phyloP scores from a whole-genome alignment of 2,329 filamentous ascomycete species.

The Penicillium sp. region DNA sequence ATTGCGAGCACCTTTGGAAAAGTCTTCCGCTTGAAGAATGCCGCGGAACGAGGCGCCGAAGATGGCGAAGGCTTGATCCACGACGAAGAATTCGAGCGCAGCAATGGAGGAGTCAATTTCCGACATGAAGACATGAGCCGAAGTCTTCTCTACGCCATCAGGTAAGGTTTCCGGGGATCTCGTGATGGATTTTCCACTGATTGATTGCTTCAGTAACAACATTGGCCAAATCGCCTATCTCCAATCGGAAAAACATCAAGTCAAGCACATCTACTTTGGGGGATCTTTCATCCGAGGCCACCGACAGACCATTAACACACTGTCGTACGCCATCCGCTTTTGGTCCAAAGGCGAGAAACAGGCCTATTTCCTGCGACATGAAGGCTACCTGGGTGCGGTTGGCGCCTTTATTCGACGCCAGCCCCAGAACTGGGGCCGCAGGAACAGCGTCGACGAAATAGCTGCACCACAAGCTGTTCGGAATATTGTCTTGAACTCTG shows the following conservation, averaged over 20 bases:
- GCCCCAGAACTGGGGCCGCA: slow-evolving; percentile 82
- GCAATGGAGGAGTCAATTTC: slow-evolving; percentile 50
- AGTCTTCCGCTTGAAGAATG: slow-evolving; percentile 85
- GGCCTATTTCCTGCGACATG: slow-evolving; percentile 91
- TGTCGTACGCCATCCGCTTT: slow-evolving; percentile 95
- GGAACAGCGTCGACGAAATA: slow-evolving; percentile 64
- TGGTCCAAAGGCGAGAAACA: slow-evolving; percentile 93
- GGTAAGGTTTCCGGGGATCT: slow-evolving; percentile 31
- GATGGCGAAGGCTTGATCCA: slow-evolving; percentile 58
- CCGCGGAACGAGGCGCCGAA: slow-evolving; percentile 72
- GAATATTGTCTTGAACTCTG: slow-evolving; percentile 14
- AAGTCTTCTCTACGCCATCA: slow-evolving; percentile 86
- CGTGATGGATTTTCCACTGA: slow-evolving; percentile 20
- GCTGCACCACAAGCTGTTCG: slow-evolving; percentile 23
- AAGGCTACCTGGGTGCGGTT: slow-evolving; percentile 90
- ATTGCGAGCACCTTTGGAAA: slow-evolving; percentile 97
- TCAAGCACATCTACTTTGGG: slow-evolving; percentile 94
- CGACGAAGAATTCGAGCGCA: slow-evolving; percentile 35
- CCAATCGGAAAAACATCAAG: slow-evolving; percentile 89
- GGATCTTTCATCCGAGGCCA: slow-evolving; percentile 96
- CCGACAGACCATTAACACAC: slow-evolving; percentile 93
- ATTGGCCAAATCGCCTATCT: slow-evolving; percentile 96
- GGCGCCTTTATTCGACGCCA: slow-evolving; percentile 91
- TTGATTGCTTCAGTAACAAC: slow-evolving; percentile 63
- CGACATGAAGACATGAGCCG: slow-evolving; percentile 78